Conservation (phyloP, 1,284 basidiomycete species). For the Agaricales sp. region DNA sequence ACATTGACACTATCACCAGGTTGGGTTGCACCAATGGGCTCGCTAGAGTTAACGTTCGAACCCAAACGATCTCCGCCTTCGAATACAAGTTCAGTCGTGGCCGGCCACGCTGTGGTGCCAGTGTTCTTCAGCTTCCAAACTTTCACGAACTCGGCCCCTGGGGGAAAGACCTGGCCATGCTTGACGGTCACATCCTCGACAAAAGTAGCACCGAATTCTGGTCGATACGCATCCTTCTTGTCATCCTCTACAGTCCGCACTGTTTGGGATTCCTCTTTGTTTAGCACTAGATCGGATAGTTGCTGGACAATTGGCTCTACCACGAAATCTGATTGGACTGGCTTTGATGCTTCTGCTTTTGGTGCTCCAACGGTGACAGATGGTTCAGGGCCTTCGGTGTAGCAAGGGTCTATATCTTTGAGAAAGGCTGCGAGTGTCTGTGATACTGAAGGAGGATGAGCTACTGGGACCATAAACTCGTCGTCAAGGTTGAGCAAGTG, state of each 20-base stretch:
- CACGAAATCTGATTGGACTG: too few relatives aligned
- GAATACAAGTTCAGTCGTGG: constrained; percentile 52
- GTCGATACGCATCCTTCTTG: background rate
- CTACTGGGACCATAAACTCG: background rate
- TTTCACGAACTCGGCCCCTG: constrained; percentile 79
- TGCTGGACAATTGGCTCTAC: background rate
- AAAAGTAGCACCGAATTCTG: constrained; percentile 35
- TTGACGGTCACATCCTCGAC: constrained; percentile 60
- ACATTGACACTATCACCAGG: constrained; percentile 52
- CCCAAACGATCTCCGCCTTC: constrained; percentile 53
- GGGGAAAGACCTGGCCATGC: constrained; percentile 70
- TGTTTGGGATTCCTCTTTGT: background rate
- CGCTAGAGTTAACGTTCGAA: constrained; percentile 19
- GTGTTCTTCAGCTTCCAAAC: constrained; percentile 67
- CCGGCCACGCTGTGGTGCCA: constrained; percentile 48
- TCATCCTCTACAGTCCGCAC: background rate
- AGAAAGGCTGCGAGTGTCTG: background rate
- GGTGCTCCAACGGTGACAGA: background rate
- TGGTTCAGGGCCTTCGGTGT: background rate
- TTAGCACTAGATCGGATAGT: background rate
- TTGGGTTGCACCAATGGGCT: constrained; percentile 37
- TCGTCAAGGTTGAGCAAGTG: background rate
- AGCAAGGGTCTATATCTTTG: background rate
- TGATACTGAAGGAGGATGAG: background rate
- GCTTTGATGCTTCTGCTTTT: background rate